Evolutionary conservation across 2,329 filamentous ascomycete species (phyloP).

Genomic region (Neopestalotiopsis rosae): DNA sequence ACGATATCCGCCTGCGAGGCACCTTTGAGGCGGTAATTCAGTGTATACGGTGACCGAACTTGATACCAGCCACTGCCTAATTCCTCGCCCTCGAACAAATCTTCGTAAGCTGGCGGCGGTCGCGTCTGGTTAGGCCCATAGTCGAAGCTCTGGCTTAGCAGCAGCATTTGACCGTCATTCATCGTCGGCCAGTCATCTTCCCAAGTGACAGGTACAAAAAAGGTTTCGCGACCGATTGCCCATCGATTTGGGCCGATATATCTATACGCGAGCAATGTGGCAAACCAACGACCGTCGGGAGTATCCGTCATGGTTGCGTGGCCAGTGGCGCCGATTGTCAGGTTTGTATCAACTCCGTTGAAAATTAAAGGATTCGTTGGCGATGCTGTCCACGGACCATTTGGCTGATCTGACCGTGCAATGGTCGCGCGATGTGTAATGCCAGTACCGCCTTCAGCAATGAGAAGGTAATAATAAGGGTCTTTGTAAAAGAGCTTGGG

Average conservation of each 20-base stretch:
- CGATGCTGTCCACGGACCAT: background rate
- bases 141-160: background rate
- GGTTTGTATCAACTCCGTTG: constrained; percentile 27
- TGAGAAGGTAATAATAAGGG: background rate
- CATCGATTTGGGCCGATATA: background rate
- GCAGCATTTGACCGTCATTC: background rate
- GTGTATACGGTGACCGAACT: constrained; percentile 2
- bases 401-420: background rate
- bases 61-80: constrained; percentile 1
- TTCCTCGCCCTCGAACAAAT: background rate
- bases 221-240: constrained; percentile 4
- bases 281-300: background rate
- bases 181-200: constrained; percentile 4
- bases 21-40: background rate
- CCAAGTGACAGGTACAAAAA: background rate
- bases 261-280: background rate
- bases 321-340: background rate
- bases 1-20: too few species aligned
- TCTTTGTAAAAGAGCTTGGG: background rate
- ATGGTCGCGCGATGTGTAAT: background rate
- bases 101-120: background rate
- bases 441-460: background rate
- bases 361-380: constrained; percentile 21
- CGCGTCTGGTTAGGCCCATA: background rate
- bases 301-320: constrained; percentile 1